Evolutionary conservation across 441 rosid species (phyloP), one percentile per base, ranked within the genome.

Genomic region (Populus hybrid): DNA sequence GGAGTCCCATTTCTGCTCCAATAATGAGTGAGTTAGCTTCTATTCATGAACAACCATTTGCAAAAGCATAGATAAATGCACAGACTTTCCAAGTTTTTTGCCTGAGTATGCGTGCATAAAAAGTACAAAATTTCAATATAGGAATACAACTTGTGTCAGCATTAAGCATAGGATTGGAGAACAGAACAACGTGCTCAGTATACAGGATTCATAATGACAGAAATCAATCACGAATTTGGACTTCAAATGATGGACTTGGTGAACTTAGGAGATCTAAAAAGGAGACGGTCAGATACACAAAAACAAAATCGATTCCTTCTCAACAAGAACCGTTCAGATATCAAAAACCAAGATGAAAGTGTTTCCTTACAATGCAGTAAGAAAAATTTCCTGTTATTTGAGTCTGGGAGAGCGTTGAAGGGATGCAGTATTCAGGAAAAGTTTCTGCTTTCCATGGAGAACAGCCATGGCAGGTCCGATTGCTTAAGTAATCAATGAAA

Each of bases 1-100:
- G 97, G 99, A 30, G 98, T 95, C 76, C 99, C 98, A 72, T 93
- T 93, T 86, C 97, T 95, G 64, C 35, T 28, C 32, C 61, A 54
- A 54, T 18, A 54, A 66, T 59, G 71, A 76, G 36, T 20, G 32
- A 34, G 61, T 18, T 70, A 14, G 61, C 8, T 20, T 59, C 73
- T 61, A 63, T 21, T 70, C 16, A 20, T n/a, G 2, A 73, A 74
- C 26, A 12, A 54, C 28, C 74, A 30, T 46, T 54, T 54, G 61
- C 61, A 54, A 54, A 54, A 54, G 61, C 21, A 54, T 54, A 54
- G n/a, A 16, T 54, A 54, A 54, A 54, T 18, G 61, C 8, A 14
- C 7, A 54, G n/a, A 54, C 61, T 54, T 54, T 16, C 61, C n/a
- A 54, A 54, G 61, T 54, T 16, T 54, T 54, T 54, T 54, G 61